A percentile compares a stretch with the other conserved stretches of the same genome.
phyloP scores from a whole-genome alignment of 345 rosid genomes.

The Microthlaspi erraticum region DNA sequence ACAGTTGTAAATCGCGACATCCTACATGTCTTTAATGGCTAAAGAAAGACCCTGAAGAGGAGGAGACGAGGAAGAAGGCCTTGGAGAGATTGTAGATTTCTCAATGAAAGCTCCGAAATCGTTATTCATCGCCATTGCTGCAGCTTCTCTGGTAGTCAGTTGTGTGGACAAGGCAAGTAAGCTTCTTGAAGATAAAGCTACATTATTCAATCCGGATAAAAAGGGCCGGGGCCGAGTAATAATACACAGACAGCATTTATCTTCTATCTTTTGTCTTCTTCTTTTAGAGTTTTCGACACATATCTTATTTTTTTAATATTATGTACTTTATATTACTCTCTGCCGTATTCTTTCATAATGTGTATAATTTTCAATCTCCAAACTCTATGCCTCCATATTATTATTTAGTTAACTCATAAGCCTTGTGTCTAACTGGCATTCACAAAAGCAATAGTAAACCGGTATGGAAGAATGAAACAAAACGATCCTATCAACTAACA shows the following conservation, averaged over 20 bases:
- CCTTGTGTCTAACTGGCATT: neutral
- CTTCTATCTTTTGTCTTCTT: conserved; percentile 20
- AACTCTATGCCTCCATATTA: neutral
- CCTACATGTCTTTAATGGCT: conserved; percentile 90
- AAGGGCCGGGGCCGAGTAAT: too few species aligned
- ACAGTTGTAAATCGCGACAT: neutral
- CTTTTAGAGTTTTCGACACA: neutral
- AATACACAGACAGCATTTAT: too few species aligned
- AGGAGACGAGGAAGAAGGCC: conserved; percentile 52
- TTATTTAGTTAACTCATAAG: neutral
- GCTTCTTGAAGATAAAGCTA: conserved; percentile 36
- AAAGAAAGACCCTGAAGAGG: conserved; percentile 72
- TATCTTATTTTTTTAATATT: neutral
- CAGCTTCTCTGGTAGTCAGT: conserved; percentile 14
- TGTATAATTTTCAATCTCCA: neutral
- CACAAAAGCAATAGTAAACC: neutral
- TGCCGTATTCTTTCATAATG: neutral
- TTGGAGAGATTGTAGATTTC: conserved; percentile 61
- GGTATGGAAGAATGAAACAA: neutral
- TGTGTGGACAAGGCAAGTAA: conserved; percentile 32
- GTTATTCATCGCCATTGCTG: conserved; percentile 52
- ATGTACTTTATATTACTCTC: neutral
- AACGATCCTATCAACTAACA: neutral
- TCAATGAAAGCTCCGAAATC: conserved; percentile 88
- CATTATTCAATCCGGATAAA: conserved; percentile 3